Evolutionary conservation across 805 yeast genomes (phyloP).

Genomic region (Wickerhamiella qilinensis): DNA sequence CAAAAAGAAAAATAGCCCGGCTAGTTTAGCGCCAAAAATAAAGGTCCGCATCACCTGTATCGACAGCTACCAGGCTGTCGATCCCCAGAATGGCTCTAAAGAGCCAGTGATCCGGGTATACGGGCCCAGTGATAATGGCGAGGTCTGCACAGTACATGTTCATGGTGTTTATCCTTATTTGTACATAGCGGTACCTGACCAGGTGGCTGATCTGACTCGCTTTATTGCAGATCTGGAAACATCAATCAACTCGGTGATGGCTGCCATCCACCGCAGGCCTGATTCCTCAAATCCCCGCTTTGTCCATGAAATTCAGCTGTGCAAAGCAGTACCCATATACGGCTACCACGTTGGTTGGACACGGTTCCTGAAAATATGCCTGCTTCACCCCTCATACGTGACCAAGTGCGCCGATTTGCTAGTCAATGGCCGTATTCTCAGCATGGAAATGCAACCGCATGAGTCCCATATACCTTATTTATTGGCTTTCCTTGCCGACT

Average conservation of each 20-base stretch:
- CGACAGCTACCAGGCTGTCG: constrained; percentile 18
- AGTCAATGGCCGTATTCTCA: constrained; percentile 28
- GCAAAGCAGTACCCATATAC: constrained; percentile 68
- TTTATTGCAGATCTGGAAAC: constrained; percentile 9
- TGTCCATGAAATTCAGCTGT: constrained; percentile 26
- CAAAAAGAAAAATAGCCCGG: too few species aligned
- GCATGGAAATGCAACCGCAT: constrained; percentile 32
- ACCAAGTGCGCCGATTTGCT: constrained; percentile 38
- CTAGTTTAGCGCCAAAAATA: too few species aligned
- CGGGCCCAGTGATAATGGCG: constrained; percentile 51
- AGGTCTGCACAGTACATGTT: constrained; percentile 47
- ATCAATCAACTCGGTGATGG: constrained; percentile 18
- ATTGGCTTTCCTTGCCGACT: constrained; percentile 69
- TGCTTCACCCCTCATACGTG: constrained; percentile 45
- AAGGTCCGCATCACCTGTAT: constrained; percentile 19
- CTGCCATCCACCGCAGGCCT: constrained; percentile 13
- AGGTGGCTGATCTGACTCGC: constrained; percentile 1
- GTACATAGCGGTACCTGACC: constrained; percentile 29
- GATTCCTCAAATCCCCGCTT: constrained; percentile 10
- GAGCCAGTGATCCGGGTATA: constrained; percentile 69
- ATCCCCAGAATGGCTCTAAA: constrained; percentile 4
- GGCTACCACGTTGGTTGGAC: constrained; percentile 59
- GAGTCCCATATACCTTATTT: constrained; percentile 72
- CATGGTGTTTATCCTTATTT: constrained; percentile 80
- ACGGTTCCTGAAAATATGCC: constrained; percentile 50